These are phyloP conservation scores for Debaryomyces fabryi DNA, from an alignment of 1,139 yeast species.

Conservation along the genomic window DNA sequence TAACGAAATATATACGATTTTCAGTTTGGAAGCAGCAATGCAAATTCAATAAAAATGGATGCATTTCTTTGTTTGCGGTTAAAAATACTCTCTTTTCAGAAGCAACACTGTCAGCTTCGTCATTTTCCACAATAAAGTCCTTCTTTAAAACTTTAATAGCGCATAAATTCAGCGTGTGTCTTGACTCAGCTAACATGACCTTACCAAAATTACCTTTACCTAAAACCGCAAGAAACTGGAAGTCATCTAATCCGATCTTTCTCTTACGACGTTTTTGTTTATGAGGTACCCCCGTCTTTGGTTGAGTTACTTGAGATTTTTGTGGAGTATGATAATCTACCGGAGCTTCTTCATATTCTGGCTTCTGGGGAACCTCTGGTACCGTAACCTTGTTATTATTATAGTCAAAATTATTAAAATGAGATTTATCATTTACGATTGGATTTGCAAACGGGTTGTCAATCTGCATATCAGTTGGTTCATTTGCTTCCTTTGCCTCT, in stretches of 20 bases:
- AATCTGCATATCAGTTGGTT: background rate
- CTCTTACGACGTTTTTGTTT: slow-evolving; percentile 48
- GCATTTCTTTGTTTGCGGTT: slow-evolving; percentile 85
- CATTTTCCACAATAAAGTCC: slow-evolving; percentile 91
- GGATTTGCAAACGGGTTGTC: slow-evolving; percentile 21
- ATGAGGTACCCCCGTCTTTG: slow-evolving; percentile 16
- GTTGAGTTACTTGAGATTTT: slow-evolving; percentile 7
- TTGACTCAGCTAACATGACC: slow-evolving; percentile 93
- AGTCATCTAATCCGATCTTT: slow-evolving; percentile 92
- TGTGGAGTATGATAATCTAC: background rate
- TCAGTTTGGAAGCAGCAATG: slow-evolving; percentile 98
- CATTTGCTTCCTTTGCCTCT: background rate
- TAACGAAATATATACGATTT: slow-evolving; percentile 93
- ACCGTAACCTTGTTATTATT: slow-evolving; percentile 13
- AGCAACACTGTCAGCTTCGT: slow-evolving; percentile 92
- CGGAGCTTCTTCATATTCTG: background rate
- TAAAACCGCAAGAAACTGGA: slow-evolving; percentile 87
- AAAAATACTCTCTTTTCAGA: slow-evolving; percentile 92
- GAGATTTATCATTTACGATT: slow-evolving; percentile 11
- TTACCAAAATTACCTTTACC: slow-evolving; percentile 99
- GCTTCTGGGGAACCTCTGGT: background rate
- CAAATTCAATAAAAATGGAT: slow-evolving; percentile 88
- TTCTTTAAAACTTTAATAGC: slow-evolving; percentile 96
- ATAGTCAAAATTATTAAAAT: slow-evolving; percentile 37
- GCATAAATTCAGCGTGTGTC: slow-evolving; percentile 75